Evolutionary conservation across 306 rosid species (phyloP), one percentile per base, ranked within the genome.

Genomic region (Vachellia pachyceras): DNA sequence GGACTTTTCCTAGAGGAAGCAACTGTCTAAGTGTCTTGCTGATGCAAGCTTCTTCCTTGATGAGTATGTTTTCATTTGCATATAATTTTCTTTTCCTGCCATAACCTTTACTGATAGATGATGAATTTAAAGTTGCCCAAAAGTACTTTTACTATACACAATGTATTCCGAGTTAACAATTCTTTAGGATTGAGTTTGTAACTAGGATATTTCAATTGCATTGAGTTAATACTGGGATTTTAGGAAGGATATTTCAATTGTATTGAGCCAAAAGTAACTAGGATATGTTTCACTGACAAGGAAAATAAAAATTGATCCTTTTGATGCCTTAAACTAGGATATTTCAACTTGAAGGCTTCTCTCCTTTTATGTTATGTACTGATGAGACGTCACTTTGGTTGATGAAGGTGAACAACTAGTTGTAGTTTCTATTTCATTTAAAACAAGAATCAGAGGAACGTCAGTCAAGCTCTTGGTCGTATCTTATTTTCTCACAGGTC

Each of bases 1-100:
- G 76, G 83, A 37, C 66, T 81, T 79, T 78, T 93, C 40, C 97
- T 94, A 3, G 78, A 73, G 73, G 85, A 84, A 76, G 87, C 91
- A 49, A 88, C 90, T 37, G 94, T 90, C 70, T n/a, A 96, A 93
- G 82, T 96, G 99, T 84, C 94, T 96, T 69, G 91, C 98, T 75
- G 99, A 93, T 82, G 98, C 97, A 73, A 97, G 99, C 77, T 96
- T 96, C 88, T 96, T 96, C 87, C 98, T 96, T 39, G 90, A 93
- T 49, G 99, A 90, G 99, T 96, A 96, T 86, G 97, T 89, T 90
- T 85, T 75, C 57, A 50, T 67, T 50, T 74, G 68, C 68, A 60
- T 10, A 63, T 68, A 77, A 18, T 72, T 64, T 41, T 54, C 66
- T 57, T 88, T 23, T 66, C 68, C 41, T 40, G 29, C 64, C 75